phyloP scores from a whole-genome alignment of 1,284 basidiomycete genomes.

The Lignosus rhinocerotis region DNA sequence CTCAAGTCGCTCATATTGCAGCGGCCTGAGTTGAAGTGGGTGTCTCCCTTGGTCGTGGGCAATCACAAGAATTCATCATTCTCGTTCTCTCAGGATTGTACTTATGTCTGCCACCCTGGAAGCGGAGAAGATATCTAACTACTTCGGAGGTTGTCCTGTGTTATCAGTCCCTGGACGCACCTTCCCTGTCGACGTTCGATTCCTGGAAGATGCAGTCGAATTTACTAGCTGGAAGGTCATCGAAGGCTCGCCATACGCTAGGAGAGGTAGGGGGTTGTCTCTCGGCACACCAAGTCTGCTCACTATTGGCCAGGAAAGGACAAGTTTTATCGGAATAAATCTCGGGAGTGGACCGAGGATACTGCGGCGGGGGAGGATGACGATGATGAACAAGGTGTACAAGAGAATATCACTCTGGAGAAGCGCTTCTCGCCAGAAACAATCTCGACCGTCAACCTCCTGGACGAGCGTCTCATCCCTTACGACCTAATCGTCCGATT shows the following conservation, averaged over 20 bases:
- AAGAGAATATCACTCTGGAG: constrained; percentile 58
- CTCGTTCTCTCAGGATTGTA: constrained; percentile 65
- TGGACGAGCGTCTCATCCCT: constrained; percentile 89
- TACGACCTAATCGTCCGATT: constrained; percentile 89
- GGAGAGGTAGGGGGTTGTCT: constrained; percentile 47
- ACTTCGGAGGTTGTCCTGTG: constrained; percentile 90
- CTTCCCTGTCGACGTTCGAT: constrained; percentile 89
- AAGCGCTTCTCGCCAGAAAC: constrained; percentile 77
- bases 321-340: constrained; percentile 66
- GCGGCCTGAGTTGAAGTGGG: constrained; percentile 82
- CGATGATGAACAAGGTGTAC: constrained; percentile 62
- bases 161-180: constrained; percentile 95
- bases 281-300: constrained; percentile 27
- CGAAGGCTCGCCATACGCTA: constrained; percentile 86
- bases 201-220: constrained; percentile 93
- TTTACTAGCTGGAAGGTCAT: constrained; percentile 82
- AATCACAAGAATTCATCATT: neutral
- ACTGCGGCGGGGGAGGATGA: constrained; percentile 59
- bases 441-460: constrained; percentile 77
- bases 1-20: constrained; percentile 85
- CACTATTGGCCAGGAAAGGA: constrained; percentile 46
- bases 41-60: constrained; percentile 1
- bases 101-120: constrained; percentile 99
- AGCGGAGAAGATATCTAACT: constrained; percentile 90
- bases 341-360: constrained; percentile 79